phyloP scores from a whole-genome alignment of 2,329 filamentous ascomycete species.

The Trichoderma koningiopsis region DNA sequence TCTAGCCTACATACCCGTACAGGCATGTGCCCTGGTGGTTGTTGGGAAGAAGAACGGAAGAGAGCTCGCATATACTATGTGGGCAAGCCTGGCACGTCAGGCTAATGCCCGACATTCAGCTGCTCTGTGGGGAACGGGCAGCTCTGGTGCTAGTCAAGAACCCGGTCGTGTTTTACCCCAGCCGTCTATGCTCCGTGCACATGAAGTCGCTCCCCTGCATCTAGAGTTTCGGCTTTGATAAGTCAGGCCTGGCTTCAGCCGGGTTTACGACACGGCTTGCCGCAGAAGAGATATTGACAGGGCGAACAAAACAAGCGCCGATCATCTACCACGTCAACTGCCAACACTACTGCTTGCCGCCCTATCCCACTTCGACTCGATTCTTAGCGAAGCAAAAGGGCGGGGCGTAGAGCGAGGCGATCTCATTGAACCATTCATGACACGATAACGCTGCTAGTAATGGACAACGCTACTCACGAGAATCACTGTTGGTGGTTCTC shows the following conservation, averaged over 20 bases:
- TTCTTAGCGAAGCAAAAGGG: neutral
- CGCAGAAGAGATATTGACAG: neutral
- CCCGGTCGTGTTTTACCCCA: conserved; percentile 21
- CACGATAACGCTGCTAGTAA: neutral
- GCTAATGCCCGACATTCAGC: conserved; percentile 15
- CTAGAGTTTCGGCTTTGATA: conserved; percentile 15
- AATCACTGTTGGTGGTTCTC: neutral
- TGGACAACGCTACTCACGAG: neutral
- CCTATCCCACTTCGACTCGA: neutral
- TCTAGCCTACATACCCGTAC: neutral
- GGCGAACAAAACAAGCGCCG: conserved; percentile 13
- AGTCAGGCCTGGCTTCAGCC: neutral
- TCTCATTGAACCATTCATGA: neutral
- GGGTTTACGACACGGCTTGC: neutral
- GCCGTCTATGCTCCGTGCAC: neutral
- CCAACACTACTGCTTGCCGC: neutral
- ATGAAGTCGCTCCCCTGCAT: neutral
- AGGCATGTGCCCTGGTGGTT: neutral
- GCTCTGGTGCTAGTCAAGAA: neutral
- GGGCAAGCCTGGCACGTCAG: conserved; percentile 9
- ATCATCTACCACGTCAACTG: neutral
- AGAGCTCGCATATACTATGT: neutral
- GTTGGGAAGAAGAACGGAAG: neutral
- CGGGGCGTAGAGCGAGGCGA: neutral
- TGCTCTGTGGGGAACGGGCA: conserved; percentile 12